These are phyloP conservation scores for Phalaenopsis hybrid DNA, from an alignment of 116 monocot species.

Conservation along the genomic window DNA sequence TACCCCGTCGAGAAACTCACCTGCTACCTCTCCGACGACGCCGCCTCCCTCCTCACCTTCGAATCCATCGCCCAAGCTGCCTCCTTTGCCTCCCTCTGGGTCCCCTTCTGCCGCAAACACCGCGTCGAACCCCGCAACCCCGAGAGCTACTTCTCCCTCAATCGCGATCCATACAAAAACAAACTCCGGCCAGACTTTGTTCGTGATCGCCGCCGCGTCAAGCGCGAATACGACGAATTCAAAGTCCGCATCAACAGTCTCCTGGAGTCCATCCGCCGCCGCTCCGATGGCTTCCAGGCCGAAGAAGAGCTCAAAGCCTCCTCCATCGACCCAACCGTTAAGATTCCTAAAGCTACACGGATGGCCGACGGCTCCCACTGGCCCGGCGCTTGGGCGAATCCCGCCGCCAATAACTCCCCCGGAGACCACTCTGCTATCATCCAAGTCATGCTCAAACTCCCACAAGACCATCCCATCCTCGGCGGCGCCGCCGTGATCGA, in stretches of 20 bases:
- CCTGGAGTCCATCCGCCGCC: slow-evolving; percentile 58
- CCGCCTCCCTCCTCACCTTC: slow-evolving; percentile 78
- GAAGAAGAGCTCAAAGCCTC: slow-evolving; percentile 38
- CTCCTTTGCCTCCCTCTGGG: slow-evolving; percentile 68
- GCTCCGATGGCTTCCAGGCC: slow-evolving; percentile 67
- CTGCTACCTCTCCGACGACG: slow-evolving; percentile 87
- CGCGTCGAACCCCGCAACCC: slow-evolving; percentile 76
- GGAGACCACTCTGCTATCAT: slow-evolving; percentile 73
- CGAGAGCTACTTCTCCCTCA: slow-evolving; percentile 67
- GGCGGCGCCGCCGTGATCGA: slow-evolving; percentile 30
- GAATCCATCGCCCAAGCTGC: slow-evolving; percentile 91
- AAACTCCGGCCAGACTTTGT: slow-evolving; percentile 68
- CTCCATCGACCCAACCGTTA: too few species aligned
- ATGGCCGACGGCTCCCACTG: slow-evolving; percentile 78
- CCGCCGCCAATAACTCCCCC: slow-evolving; percentile 35
- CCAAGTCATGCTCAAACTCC: slow-evolving; percentile 79
- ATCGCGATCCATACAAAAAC: slow-evolving; percentile 74
- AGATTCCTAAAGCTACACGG: slow-evolving; percentile 63
- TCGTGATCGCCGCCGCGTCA: slow-evolving; percentile 59
- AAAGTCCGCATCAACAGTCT: slow-evolving; percentile 76
- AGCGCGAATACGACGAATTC: slow-evolving; percentile 89
- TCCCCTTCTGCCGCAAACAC: slow-evolving; percentile 87
- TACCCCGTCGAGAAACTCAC: slow-evolving; percentile 90
- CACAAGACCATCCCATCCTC: slow-evolving; percentile 34
- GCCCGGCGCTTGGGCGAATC: slow-evolving; percentile 61